These are phyloP conservation scores for Brassica nigra DNA, from an alignment of 345 rosid species.

Conservation along the genomic window DNA sequence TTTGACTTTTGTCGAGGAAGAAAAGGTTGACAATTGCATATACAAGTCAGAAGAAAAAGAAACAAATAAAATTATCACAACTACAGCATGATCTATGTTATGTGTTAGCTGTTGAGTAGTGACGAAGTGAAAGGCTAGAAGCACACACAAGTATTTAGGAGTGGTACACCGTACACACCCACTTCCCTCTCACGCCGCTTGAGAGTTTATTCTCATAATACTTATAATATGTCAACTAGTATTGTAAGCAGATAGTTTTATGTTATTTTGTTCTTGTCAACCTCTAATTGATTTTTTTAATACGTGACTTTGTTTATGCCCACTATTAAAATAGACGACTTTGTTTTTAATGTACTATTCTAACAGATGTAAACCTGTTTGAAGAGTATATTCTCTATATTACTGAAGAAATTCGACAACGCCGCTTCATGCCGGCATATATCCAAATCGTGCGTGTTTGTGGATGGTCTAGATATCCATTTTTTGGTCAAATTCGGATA, in stretches of 20 bases:
- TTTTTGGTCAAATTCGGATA: background rate
- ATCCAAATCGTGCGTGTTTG: background rate
- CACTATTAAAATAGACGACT: background rate
- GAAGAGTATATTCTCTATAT: conserved; percentile 6
- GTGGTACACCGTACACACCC: conserved; percentile 36
- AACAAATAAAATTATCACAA: conserved; percentile 9
- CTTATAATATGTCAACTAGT: conserved; percentile 16
- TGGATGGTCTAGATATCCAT: background rate
- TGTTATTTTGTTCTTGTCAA: conserved; percentile 11
- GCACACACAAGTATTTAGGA: conserved; percentile 22
- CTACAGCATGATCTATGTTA: conserved; percentile 34
- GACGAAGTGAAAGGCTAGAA: conserved; percentile 26
- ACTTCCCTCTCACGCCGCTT: conserved; percentile 28
- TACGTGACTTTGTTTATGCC: background rate
- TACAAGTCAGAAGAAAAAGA: background rate
- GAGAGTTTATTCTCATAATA: background rate
- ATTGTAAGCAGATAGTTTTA: conserved; percentile 8
- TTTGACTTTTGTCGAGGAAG: conserved; percentile 8
- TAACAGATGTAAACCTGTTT: background rate
- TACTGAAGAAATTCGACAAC: background rate
- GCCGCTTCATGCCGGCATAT: conserved; percentile 10
- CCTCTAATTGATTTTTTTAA: background rate
- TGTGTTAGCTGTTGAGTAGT: conserved; percentile 29
- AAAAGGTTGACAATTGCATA: background rate
- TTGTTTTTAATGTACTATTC: background rate